Conservation (phyloP, 768 basidiomycete genomes). For the Macrolepiota fuliginosa region DNA sequence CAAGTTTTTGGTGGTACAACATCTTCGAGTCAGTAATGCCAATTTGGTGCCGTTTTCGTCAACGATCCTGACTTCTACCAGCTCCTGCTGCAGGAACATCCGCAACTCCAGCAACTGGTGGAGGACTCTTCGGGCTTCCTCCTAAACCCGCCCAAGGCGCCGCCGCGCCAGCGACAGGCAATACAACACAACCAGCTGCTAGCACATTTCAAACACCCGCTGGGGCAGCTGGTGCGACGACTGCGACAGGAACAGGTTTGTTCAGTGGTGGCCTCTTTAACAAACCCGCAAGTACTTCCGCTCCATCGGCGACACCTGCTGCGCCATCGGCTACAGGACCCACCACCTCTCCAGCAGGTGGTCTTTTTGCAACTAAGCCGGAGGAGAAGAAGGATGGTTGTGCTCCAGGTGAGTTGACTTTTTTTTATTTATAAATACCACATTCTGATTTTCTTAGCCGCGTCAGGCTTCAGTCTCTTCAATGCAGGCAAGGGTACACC, state of each 20-base stretch:
- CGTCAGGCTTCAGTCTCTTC: constrained; percentile 29
- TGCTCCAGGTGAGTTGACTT: constrained; percentile 13
- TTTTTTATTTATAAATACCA: background rate
- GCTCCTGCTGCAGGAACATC: constrained; percentile 7
- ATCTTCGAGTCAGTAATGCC: background rate
- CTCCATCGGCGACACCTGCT: constrained; percentile 12
- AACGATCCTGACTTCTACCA: background rate
- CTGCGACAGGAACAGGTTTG: background rate
- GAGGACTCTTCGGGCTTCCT: constrained; percentile 18
- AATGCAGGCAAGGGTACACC: constrained; percentile 34
- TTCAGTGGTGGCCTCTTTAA: constrained; percentile 19
- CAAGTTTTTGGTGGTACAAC: constrained; percentile 14
- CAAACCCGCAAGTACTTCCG: background rate
- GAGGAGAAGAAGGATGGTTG: constrained; percentile 44
- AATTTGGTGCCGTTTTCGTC: background rate
- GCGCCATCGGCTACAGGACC: background rate
- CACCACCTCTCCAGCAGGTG: constrained; percentile 19
- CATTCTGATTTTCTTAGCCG: background rate
- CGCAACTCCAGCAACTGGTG: constrained; percentile 19
- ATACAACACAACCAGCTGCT: constrained; percentile 10
- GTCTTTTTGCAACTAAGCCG: constrained; percentile 30
- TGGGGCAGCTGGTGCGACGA: background rate
- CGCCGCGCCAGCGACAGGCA: constrained; percentile 10
- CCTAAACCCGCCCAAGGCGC: constrained; percentile 16
- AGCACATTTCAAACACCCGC: background rate